Conservation (phyloP, 2,329 filamentous ascomycete genomes). For the Venturia pyrina region DNA sequence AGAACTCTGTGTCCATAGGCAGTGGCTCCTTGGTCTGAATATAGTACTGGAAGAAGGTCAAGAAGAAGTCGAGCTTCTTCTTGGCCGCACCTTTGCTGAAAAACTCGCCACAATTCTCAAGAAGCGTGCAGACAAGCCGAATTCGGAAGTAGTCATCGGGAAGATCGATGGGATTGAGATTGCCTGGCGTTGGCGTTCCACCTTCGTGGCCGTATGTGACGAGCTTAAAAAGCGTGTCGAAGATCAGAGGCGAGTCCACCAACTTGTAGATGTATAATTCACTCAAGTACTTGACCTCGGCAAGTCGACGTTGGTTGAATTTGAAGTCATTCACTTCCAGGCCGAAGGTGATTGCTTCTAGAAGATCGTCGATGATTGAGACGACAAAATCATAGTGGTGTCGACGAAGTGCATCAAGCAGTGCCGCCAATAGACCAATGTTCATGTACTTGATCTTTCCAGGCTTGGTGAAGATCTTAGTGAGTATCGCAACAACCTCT, state of each 20-base stretch:
- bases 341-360: slow-evolving; percentile 80
- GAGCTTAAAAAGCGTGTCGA: slow-evolving; percentile 90
- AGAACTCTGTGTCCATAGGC: slow-evolving; percentile 96
- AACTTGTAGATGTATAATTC: slow-evolving; percentile 98
- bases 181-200: slow-evolving; percentile 71
- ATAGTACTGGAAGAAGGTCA: slow-evolving; percentile 97
- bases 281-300: slow-evolving; percentile 91
- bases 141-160: slow-evolving; percentile 96
- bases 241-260: slow-evolving; percentile 89
- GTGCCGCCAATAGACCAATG: slow-evolving; percentile 83
- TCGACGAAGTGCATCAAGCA: slow-evolving; percentile 78
- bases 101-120: slow-evolving; percentile 93
- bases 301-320: slow-evolving; percentile 87
- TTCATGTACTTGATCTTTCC: slow-evolving; percentile 97
- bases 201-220: slow-evolving; percentile 81
- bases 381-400: slow-evolving; percentile 90
- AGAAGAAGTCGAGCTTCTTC: slow-evolving; percentile 96
- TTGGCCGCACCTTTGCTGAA: slow-evolving; percentile 88
- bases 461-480: slow-evolving; percentile 91
- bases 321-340: slow-evolving; percentile 96
- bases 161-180: slow-evolving; percentile 67
- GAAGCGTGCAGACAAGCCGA: slow-evolving; percentile 74
- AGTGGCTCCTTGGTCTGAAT: slow-evolving; percentile 79
- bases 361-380: slow-evolving; percentile 79
- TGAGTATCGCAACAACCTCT: slow-evolving; percentile 56